Conservation (phyloP, 305 asterid genomes). For the Fraxinus latifolia region DNA sequence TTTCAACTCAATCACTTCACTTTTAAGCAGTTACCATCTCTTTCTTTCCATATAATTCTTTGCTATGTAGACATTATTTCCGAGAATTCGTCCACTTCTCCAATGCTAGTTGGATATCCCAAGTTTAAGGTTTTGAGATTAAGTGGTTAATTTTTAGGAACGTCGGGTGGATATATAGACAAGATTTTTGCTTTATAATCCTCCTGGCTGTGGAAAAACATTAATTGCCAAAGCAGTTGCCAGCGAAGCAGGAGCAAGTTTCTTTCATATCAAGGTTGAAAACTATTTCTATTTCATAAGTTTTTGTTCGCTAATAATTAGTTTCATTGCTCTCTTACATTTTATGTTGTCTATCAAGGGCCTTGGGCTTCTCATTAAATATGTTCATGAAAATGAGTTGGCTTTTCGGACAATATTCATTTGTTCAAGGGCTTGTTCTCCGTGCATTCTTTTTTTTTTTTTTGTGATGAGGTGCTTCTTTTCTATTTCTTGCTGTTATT, state of each 20-base stretch:
- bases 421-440: conserved; percentile 91
- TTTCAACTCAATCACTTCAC: no score
- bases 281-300: not conserved
- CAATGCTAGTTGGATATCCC: no score
- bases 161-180: conserved; percentile 58
- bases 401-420: conserved; percentile 69
- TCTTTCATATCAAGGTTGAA: conserved; percentile 78
- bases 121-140: no score
- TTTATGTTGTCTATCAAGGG: conserved; percentile 49
- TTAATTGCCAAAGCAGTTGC: conserved; percentile 95
- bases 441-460: conserved; percentile 62
- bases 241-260: conserved; percentile 87
- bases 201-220: conserved; percentile 97
- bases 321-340: conserved; percentile 6
- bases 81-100: no score
- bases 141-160: conserved; percentile 28
- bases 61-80: no score
- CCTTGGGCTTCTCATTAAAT: conserved; percentile 74
- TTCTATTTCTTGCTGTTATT: not conserved
- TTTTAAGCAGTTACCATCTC: no score
- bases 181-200: conserved; percentile 89
- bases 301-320: conserved; percentile 12
- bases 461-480: conserved; percentile 66
- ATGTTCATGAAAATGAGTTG: conserved; percentile 64
- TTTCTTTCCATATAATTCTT: no score